Base-by-base conservation (phyloP, 2,329 filamentous ascomycete species). In the Chrysoporthe cubensis region DNA sequence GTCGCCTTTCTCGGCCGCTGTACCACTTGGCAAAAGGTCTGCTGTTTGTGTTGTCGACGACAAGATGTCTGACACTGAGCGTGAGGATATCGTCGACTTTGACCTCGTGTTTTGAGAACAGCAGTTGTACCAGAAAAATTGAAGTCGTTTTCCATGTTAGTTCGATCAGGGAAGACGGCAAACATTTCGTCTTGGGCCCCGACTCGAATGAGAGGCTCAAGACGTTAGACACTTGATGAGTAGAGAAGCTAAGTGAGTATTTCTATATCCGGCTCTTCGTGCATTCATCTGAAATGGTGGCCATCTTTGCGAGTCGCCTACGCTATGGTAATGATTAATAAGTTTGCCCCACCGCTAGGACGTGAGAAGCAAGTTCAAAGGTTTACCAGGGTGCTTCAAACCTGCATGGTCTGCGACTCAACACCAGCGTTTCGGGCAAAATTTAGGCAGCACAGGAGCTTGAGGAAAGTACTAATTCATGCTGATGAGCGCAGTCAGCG, bases 291-390 rank as follows among this genome's bases (percentile, higher is more conserved):
- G 75, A 75, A 83, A 66, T 67, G 73, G 68, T 71, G 81, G 63
- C 74, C 81, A 79, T 77, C 83, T 74, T 76, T 84, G 71, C 71
- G 80, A 64, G 88, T 90, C 21, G 90, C 77, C 89, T 88, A 95
- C 0, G 92, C 91, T 91, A 94, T 94, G 7, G 86, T 87, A 0
- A 95, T 72, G 40, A 94, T 86, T 1, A 92, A 87, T 0, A 94
- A 70, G 16, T 88, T 87, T 0, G 90, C 85, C 0, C 74, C 0
- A 79, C 78, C 1, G 87, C 78, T 0, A 93, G 75, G 6, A 90
- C 79, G 52, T 91, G 87, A 26, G 80, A 84, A 0, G 83, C 84
- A 69, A 85, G 85, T 65, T 85, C 84, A 70, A 81, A 85, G 0
- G 77, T 78, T 43, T 77, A 73, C 82, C 82, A 86, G 0, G 82